Base-by-base conservation (phyloP, 1,139 yeast species). In the Debaryomyces sp. region DNA sequence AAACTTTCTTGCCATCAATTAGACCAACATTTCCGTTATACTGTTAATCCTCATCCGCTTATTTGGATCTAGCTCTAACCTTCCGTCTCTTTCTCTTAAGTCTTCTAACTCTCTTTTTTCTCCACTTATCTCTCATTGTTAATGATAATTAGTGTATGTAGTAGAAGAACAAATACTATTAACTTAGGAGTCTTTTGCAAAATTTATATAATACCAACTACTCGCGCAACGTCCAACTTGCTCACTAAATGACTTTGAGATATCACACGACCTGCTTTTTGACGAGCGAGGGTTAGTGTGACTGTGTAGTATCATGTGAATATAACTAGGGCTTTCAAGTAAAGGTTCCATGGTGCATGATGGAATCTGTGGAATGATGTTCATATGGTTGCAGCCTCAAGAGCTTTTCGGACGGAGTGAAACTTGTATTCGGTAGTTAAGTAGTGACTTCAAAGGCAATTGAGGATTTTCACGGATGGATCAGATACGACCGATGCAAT, bases 31-130 rank as follows among this genome's bases (percentile, higher is more conserved):
- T 41, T 41, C 35, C 36, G 29, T 21, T 21, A 30, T 30, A 18
- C 30, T 29, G 43, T 29, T 13, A 41, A 41, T 22, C 43, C 12
- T 30, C 27, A 15, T 77, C 82, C 85, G 88, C 82, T 86, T 86
- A 87, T 86, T 87, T 87, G 83, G 94, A 87, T 89, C 97, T 89
- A 80, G 97, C 97, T 89, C 97, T 89, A 71, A 91, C 96, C 96
- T 90, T 90, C 96, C 97, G 96, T 87, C 97, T 88, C 96, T 91
- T 91, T 87, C 97, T 89, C 88, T 91, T 91, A 76, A 91, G 89
- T 89, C 97, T 89, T 89, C 97, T 90, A 81, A 87, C 96, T 90
- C 97, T 90, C 96, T 91, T 91, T 88, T 91, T 91, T 89, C 96
- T 90, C 97, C 96, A 89, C 86, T 87, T 87, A 80, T 85, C 82